Evolutionary conservation across 2,329 filamentous ascomycete species (phyloP).

Genomic region (Trichoderma harzianum): DNA sequence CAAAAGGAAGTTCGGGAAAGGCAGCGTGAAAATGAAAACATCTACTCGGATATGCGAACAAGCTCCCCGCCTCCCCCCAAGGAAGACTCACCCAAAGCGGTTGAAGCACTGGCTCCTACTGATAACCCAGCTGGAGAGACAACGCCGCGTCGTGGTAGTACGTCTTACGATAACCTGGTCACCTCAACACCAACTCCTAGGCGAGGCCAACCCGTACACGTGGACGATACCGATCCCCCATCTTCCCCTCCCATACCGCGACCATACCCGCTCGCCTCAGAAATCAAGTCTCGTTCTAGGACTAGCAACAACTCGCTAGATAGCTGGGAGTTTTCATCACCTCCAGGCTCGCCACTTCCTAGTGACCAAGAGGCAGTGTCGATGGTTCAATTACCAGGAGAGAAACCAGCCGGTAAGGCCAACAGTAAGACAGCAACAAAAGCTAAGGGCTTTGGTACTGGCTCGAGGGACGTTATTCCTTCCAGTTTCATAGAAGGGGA

Average conservation of each 20-base stretch:
- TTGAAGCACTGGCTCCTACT: background rate
- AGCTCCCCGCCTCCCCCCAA: constrained; percentile 35
- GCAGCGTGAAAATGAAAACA: constrained; percentile 61
- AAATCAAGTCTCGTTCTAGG: constrained; percentile 50
- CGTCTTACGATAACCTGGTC: constrained; percentile 50
- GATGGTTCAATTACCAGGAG: constrained; percentile 19
- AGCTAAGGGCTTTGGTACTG: background rate
- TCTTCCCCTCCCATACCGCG: constrained; percentile 58
- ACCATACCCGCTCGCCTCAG: constrained; percentile 49
- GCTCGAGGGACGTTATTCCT: constrained; percentile 27
- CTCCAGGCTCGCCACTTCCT: constrained; percentile 48
- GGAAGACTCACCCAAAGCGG: constrained; percentile 21
- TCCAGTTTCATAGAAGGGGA: constrained; percentile 26
- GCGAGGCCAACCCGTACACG: constrained; percentile 48
- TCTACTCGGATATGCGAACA: constrained; percentile 67
- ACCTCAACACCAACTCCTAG: constrained; percentile 60
- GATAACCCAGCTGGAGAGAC: constrained; percentile 34
- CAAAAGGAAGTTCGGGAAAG: constrained; percentile 75
- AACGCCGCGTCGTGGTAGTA: constrained; percentile 44
- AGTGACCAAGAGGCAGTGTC: constrained; percentile 27
- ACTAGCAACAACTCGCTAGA: constrained; percentile 31
- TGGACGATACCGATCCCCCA: constrained; percentile 51
- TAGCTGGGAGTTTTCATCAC: constrained; percentile 57
- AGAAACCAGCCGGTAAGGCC: constrained; percentile 18
- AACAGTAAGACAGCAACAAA: constrained; percentile 20